phyloP scores from a whole-genome alignment of 495 filamentous ascomycete species.

The Neurospora sp. region DNA sequence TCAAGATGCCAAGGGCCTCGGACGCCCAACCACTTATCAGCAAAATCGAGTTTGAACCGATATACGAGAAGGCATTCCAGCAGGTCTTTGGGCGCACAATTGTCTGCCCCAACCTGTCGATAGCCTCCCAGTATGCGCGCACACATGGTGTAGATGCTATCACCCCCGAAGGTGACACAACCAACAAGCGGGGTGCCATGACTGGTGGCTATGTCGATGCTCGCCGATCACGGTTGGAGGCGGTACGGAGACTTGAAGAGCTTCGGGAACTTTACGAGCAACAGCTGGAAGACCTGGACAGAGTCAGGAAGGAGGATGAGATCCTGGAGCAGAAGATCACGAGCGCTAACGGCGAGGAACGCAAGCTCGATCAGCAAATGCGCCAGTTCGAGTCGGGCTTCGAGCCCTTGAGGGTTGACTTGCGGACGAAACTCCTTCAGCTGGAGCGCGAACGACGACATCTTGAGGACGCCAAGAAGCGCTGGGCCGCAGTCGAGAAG shows the following conservation, averaged over 20 bases:
- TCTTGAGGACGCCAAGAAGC: slow-evolving; percentile 58
- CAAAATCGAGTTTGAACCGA: slow-evolving; percentile 69
- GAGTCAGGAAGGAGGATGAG: slow-evolving; percentile 50
- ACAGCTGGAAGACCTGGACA: slow-evolving; percentile 37
- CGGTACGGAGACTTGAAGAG: slow-evolving; percentile 62
- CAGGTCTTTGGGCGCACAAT: slow-evolving; percentile 95
- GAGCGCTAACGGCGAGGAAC: slow-evolving; percentile 62
- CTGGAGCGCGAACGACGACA: slow-evolving; percentile 64
- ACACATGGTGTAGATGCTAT: slow-evolving; percentile 86
- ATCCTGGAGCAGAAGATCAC: slow-evolving; percentile 80
- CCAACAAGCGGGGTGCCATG: slow-evolving; percentile 88
- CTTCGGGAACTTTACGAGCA: slow-evolving; percentile 66
- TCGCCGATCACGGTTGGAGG: slow-evolving; percentile 70
- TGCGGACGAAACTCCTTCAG: slow-evolving; percentile 58
- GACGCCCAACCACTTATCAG: slow-evolving; percentile 81
- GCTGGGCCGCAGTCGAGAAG: slow-evolving; percentile 63
- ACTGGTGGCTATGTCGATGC: slow-evolving; percentile 88
- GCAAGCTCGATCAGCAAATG: slow-evolving; percentile 71
- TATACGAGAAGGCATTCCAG: slow-evolving; percentile 75
- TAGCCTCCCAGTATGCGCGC: slow-evolving; percentile 80
- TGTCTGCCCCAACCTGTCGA: slow-evolving; percentile 77
- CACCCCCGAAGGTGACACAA: slow-evolving; percentile 85
- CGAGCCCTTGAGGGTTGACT: slow-evolving; percentile 62
- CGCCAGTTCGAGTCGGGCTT: slow-evolving; percentile 74
- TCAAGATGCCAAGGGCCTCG: slow-evolving; percentile 71